phyloP scores from a whole-genome alignment of 306 rosid species.

The Carpinus fangiana region DNA sequence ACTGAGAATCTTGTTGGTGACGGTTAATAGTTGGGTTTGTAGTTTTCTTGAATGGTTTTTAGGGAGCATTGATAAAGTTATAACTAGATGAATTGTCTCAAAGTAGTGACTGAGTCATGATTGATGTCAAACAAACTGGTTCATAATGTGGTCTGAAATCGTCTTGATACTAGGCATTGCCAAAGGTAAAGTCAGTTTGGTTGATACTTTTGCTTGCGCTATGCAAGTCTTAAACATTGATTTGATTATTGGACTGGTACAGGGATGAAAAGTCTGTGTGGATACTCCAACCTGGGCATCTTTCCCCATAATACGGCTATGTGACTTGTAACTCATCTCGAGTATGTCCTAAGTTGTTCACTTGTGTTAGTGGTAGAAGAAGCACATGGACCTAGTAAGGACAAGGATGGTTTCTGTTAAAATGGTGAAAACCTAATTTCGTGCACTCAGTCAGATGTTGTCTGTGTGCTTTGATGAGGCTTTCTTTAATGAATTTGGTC shows the following conservation, averaged over 20 bases:
- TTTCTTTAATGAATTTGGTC: not conserved
- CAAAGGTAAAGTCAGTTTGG: not conserved
- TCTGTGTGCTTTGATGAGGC: not conserved
- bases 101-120: no score
- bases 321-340: not conserved
- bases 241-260: not conserved
- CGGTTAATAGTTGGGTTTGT: not conserved
- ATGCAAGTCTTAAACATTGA: not conserved
- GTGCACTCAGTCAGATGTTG: not conserved
- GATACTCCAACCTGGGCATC: not conserved
- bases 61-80: not conserved
- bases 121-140: no score
- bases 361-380: not conserved
- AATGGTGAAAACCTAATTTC: not conserved
- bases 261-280: not conserved
- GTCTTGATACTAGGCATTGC: not conserved
- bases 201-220: not conserved
- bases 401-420: not conserved
- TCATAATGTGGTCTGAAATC: not conserved
- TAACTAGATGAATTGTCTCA: not conserved
- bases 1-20: not conserved
- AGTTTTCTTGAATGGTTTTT: not conserved
- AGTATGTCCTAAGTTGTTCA: not conserved
- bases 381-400: not conserved
- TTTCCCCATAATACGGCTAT: not conserved